phyloP scores from a whole-genome alignment of 495 filamentous ascomycete genomes.

The Pseudoneurospora amorphoporcata region DNA sequence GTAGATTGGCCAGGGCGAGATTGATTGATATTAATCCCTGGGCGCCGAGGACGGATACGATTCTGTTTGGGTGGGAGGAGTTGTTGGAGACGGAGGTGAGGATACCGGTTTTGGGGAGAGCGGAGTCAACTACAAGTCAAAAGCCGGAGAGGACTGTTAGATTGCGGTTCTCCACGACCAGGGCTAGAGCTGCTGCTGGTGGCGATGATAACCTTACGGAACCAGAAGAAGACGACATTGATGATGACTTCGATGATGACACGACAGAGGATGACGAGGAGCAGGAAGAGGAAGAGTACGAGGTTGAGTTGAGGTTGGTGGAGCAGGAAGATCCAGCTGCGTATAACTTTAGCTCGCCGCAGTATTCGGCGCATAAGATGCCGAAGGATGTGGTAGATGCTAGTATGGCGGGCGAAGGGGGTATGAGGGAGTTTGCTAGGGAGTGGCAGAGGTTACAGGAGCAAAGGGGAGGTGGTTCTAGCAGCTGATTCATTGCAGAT shows the following conservation, averaged over 20 bases:
- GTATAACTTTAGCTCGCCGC: slow-evolving; percentile 70
- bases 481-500: neutral
- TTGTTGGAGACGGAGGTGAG: slow-evolving; percentile 61
- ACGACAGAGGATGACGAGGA: slow-evolving; percentile 36
- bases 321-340: slow-evolving; percentile 76
- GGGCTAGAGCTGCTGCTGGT: slow-evolving; percentile 1
- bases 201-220: neutral
- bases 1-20: slow-evolving; percentile 49
- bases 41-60: slow-evolving; percentile 77
- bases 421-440: slow-evolving; percentile 75
- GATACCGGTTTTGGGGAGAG: slow-evolving; percentile 30
- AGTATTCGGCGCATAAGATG: slow-evolving; percentile 92
- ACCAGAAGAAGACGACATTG: slow-evolving; percentile 2
- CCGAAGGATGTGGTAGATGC: slow-evolving; percentile 93
- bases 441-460: slow-evolving; percentile 67
- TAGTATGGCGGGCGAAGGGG: slow-evolving; percentile 58
- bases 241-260: slow-evolving; percentile 21
- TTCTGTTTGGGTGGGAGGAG: slow-evolving; percentile 88
- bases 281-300: slow-evolving; percentile 48
- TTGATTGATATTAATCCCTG: slow-evolving; percentile 94
- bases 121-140: slow-evolving; percentile 19
- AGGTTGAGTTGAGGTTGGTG: slow-evolving; percentile 73
- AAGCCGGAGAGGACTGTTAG: slow-evolving; percentile 8
- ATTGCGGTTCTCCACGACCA: neutral
- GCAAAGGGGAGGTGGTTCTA: slow-evolving; percentile 1